Conservation (phyloP, 257 asterid species). For the Mitragyna speciosa region DNA sequence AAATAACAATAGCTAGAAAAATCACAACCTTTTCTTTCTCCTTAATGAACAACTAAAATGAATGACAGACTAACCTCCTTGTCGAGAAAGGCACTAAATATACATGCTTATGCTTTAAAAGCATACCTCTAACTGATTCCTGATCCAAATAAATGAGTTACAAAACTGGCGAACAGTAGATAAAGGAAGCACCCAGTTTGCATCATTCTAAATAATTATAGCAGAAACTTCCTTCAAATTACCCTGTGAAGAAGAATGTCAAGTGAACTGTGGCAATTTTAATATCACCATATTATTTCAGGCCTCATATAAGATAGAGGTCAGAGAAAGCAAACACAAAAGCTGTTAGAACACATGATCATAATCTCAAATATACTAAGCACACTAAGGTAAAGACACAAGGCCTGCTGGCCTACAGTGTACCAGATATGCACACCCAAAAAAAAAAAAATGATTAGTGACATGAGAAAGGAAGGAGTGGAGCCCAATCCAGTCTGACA, state of each 20-base stretch:
- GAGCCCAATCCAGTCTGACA: neutral
- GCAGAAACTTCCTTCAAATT: slow-evolving; percentile 85
- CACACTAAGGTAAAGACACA: neutral
- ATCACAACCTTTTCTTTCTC: slow-evolving; percentile 24
- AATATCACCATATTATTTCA: slow-evolving; percentile 42
- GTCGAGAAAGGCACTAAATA: slow-evolving; percentile 69
- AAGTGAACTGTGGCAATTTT: slow-evolving; percentile 56
- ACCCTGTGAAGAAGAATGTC: slow-evolving; percentile 79
- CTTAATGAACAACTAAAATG: slow-evolving; percentile 45
- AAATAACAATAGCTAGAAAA: neutral
- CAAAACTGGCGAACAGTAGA: slow-evolving; percentile 85
- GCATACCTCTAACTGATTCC: slow-evolving; percentile 97
- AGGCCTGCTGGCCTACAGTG: neutral
- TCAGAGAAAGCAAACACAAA: slow-evolving; percentile 33
- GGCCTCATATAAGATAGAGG: slow-evolving; percentile 29
- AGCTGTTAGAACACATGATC: slow-evolving; percentile 21
- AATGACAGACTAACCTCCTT: slow-evolving; percentile 87
- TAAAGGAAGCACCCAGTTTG: slow-evolving; percentile 76
- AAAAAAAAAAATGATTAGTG: neutral
- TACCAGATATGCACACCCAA: neutral
- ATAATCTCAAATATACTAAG: slow-evolving; percentile 18
- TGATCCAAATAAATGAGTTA: slow-evolving; percentile 87
- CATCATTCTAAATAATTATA: slow-evolving; percentile 69
- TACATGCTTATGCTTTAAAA: slow-evolving; percentile 68
- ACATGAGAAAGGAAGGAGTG: neutral